phyloP scores from a whole-genome alignment of 805 yeast genomes.

The Candida dendrica region DNA sequence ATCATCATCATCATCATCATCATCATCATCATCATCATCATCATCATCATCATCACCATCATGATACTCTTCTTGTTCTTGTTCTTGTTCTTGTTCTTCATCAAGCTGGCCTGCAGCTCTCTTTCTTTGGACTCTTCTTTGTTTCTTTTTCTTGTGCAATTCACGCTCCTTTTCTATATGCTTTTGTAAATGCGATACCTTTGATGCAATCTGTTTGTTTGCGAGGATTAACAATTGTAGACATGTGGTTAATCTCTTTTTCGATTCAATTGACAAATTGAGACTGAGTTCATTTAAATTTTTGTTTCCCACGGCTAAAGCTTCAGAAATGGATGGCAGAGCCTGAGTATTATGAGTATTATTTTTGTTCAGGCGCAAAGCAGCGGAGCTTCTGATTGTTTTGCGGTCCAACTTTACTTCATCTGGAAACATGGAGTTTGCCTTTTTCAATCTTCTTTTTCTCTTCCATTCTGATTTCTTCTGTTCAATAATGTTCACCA shows the following conservation, averaged over 20 bases:
- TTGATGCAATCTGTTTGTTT: constrained; percentile 62
- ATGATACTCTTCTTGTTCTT: constrained; percentile 7
- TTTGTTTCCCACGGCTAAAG: constrained; percentile 26
- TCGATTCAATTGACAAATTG: constrained; percentile 57
- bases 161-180: constrained; percentile 41
- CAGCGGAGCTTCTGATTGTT: constrained; percentile 4
- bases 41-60: constrained; percentile 1
- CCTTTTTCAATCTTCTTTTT: constrained; percentile 28
- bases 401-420: constrained; percentile 7
- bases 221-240: constrained; percentile 76
- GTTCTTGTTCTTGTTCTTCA: constrained; percentile 13
- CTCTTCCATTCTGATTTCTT: constrained; percentile 25
- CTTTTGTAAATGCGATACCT: constrained; percentile 59
- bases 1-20: too few species aligned
- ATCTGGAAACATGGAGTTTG: constrained; percentile 22
- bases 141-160: constrained; percentile 3
- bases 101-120: constrained; percentile 6
- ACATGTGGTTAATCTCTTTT: constrained; percentile 69
- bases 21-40: constrained; percentile 11
- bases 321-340: constrained; percentile 29
- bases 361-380: background rate
- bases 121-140: background rate
- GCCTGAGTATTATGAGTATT: constrained; percentile 18
- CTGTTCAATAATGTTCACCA: constrained; percentile 40
- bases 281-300: constrained; percentile 27